Percentiles rank a stretch among this genome's conserved stretches.
phyloP scores from a whole-genome alignment of 805 yeast genomes.

The Nakazawaea populi region DNA sequence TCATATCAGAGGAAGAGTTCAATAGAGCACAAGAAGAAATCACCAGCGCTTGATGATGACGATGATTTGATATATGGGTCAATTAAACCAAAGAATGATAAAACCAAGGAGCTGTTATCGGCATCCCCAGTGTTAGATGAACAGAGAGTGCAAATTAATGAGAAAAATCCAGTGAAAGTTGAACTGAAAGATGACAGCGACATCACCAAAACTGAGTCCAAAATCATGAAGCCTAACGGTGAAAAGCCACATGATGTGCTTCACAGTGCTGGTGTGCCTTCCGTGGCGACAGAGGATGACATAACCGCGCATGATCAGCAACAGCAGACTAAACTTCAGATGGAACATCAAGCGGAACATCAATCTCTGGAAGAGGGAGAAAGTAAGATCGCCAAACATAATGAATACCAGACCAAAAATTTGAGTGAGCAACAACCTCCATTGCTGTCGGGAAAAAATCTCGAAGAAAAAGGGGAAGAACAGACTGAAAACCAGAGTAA shows the following conservation, averaged over 20 bases:
- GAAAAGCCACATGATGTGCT: no score
- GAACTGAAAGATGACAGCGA: not conserved
- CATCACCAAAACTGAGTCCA: no score
- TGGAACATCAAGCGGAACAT: no score
- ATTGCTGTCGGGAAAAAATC: no score
- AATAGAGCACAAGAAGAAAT: not conserved
- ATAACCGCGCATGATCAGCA: no score
- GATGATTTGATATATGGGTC: constrained; percentile 11
- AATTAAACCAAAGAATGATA: constrained; percentile 2
- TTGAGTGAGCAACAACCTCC: no score
- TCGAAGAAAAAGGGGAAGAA: constrained; percentile 11
- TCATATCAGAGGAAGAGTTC: not conserved
- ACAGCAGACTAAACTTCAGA: no score
- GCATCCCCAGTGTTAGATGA: not conserved
- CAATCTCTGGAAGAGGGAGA: no score
- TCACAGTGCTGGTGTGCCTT: not conserved
- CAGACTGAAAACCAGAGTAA: no score
- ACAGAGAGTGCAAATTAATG: not conserved
- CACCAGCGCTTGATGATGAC: constrained; percentile 1
- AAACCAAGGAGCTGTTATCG: not conserved
- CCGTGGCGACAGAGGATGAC: not conserved
- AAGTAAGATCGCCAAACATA: no score
- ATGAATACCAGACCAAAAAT: no score
- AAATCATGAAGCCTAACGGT: no score
- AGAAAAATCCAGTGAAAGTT: not conserved